phyloP scores from a whole-genome alignment of 2,329 filamentous ascomycete species.

The Chaetoscypha palmicola region DNA sequence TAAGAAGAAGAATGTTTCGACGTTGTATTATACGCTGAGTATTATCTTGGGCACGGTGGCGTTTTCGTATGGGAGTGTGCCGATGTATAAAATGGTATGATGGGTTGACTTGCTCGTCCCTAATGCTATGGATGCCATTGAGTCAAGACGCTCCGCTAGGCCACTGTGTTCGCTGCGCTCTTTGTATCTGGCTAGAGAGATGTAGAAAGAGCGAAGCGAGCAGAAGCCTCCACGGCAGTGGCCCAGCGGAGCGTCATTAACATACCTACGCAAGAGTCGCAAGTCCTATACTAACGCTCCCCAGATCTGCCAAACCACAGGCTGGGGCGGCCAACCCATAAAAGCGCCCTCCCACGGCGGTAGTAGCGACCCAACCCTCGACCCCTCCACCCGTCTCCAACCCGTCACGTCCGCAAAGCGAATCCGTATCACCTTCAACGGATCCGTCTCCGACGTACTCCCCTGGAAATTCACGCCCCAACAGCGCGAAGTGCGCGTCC shows the following conservation, averaged over 20 bases:
- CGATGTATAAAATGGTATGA: slow-evolving; percentile 76
- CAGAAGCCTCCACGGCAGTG: no score
- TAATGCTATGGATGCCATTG: no score
- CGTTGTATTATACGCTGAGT: slow-evolving; percentile 67
- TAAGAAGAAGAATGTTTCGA: slow-evolving; percentile 60
- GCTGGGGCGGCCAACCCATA: slow-evolving; percentile 89
- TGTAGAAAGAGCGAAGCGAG: no score
- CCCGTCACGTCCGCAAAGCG: slow-evolving; percentile 32
- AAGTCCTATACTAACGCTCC: slow-evolving; percentile 13
- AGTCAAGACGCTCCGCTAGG: no score
- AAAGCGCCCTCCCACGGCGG: slow-evolving; percentile 64
- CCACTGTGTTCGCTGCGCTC: no score
- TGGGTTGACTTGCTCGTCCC: neutral
- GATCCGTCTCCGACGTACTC: slow-evolving; percentile 87
- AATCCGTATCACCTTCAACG: slow-evolving; percentile 79
- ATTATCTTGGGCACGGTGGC: slow-evolving; percentile 74
- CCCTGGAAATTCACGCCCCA: slow-evolving; percentile 98
- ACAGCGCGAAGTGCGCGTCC: slow-evolving; percentile 89
- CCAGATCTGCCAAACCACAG: slow-evolving; percentile 75
- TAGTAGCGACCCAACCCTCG: slow-evolving; percentile 41
- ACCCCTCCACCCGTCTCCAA: slow-evolving; percentile 68
- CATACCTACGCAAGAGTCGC: no score
- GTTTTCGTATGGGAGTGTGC: slow-evolving; percentile 75
- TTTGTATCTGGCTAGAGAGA: no score
- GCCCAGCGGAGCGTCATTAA: no score